Percentiles rank a stretch among this genome's conserved stretches.
These are phyloP conservation scores for Lagenidium sp. DNA, from an alignment of 352 stramenopile species.

Conservation along the genomic window DNA sequence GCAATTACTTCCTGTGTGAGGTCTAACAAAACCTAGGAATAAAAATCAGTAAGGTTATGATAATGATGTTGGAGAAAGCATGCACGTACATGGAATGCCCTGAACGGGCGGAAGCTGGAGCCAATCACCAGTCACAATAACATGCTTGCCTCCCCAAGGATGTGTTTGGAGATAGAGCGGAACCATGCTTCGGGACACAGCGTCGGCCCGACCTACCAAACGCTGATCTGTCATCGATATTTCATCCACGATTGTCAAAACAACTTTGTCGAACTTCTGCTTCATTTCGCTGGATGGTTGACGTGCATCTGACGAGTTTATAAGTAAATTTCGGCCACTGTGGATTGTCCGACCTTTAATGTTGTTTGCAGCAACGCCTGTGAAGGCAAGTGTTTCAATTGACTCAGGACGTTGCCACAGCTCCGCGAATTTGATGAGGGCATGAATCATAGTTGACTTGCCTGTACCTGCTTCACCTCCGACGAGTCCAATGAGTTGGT, in stretches of 20 bases:
- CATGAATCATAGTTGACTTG: constrained; percentile 15
- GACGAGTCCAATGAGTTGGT: constrained; percentile 7
- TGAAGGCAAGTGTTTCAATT: constrained; percentile 9
- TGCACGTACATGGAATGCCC: constrained; percentile 8
- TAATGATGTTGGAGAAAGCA: not conserved
- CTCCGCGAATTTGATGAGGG: constrained; percentile 2
- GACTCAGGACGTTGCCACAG: constrained; percentile 1
- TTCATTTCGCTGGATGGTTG: constrained; percentile 12
- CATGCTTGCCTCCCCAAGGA: constrained; percentile 14
- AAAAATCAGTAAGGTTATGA: too few relatives aligned
- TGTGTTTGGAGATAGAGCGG: not conserved
- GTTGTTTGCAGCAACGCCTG: constrained; percentile 5
- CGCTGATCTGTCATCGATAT: constrained; percentile 16
- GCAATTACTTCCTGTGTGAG: too few relatives aligned
- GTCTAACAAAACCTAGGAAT: too few relatives aligned
- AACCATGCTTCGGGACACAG: constrained; percentile 6
- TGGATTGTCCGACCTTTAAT: constrained; percentile 15
- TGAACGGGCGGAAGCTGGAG: constrained; percentile 10
- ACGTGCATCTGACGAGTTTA: constrained; percentile 2
- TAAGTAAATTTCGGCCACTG: constrained; percentile 7
- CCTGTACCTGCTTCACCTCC: constrained; percentile 15
- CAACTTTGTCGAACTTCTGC: not conserved
- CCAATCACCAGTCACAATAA: constrained; percentile 11
- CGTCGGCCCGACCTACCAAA: constrained; percentile 10
- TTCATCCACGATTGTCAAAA: constrained; percentile 16